phyloP scores from a whole-genome alignment of 2,329 filamentous ascomycete genomes.

The Cercospora sojina region DNA sequence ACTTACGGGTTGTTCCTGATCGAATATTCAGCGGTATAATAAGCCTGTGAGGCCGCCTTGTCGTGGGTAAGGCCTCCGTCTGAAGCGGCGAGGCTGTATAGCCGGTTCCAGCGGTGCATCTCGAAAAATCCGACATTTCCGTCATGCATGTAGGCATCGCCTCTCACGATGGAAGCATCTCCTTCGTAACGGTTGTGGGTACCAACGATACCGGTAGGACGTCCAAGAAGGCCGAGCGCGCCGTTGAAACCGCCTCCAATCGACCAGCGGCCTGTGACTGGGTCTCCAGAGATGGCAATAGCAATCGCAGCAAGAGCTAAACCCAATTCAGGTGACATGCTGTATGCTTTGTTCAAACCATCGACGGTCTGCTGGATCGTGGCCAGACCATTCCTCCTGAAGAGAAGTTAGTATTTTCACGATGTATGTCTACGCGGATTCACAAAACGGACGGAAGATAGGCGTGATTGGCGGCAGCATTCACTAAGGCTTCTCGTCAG shows the following conservation, averaged over 20 bases:
- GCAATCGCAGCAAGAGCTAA: constrained; percentile 19
- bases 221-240: constrained; percentile 7
- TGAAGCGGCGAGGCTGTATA: constrained; percentile 13
- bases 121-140: constrained; percentile 16
- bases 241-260: constrained; percentile 18
- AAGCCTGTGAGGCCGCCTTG: constrained; percentile 11
- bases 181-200: constrained; percentile 40
- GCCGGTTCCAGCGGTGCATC: constrained; percentile 21
- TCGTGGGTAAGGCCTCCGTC: constrained; percentile 23
- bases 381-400: constrained; percentile 27
- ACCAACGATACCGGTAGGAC: constrained; percentile 22
- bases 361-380: constrained; percentile 29
- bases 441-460: constrained; percentile 16
- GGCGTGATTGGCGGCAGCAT: constrained; percentile 29
- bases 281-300: constrained; percentile 25
- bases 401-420: no score
- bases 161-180: constrained; percentile 36
- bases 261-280: constrained; percentile 25
- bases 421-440: no score
- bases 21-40: constrained; percentile 18
- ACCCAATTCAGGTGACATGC: constrained; percentile 33
- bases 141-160: constrained; percentile 33
- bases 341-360: constrained; percentile 22
- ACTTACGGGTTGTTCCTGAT: constrained; percentile 34
- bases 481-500: constrained; percentile 27